These are phyloP conservation scores for Chalara sp. DNA, from an alignment of 2,329 filamentous ascomycete species.

Conservation along the genomic window DNA sequence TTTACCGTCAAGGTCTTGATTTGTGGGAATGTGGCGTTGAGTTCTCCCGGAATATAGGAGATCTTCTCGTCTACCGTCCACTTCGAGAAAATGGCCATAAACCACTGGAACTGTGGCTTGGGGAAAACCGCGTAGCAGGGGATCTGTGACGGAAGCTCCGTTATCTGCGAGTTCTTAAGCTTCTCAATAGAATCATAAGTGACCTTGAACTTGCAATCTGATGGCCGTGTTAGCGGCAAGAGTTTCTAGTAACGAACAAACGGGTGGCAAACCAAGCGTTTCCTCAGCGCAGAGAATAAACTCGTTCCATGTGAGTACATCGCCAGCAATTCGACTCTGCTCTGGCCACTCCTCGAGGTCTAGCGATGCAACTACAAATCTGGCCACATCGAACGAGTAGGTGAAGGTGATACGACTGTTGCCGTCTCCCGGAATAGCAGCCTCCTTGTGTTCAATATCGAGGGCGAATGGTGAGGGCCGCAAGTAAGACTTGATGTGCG, in stretches of 20 bases:
- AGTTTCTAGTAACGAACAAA: too few species aligned
- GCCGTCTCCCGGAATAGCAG: conserved; percentile 18
- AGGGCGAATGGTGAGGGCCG: conserved; percentile 10
- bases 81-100: background rate
- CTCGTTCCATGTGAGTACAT: conserved; percentile 19
- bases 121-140: background rate
- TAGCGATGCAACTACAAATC: conserved; percentile 14
- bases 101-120: background rate
- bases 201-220: background rate
- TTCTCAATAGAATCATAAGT: background rate
- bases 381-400: conserved; percentile 18
- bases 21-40: background rate
- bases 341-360: conserved; percentile 15
- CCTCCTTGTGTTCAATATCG: conserved; percentile 13
- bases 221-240: background rate
- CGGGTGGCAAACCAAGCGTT: conserved; percentile 4
- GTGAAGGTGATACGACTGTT: conserved; percentile 13
- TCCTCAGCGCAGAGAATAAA: conserved; percentile 17
- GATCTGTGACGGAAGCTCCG: background rate
- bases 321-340: conserved; percentile 12
- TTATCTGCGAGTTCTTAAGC: background rate
- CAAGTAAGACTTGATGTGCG: conserved; percentile 13
- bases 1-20: background rate
- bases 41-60: background rate
- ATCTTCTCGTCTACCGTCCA: background rate